These are phyloP conservation scores for Herpotrichia juniperi DNA, from an alignment of 2,329 filamentous ascomycete genomes.

Conservation along the genomic window DNA sequence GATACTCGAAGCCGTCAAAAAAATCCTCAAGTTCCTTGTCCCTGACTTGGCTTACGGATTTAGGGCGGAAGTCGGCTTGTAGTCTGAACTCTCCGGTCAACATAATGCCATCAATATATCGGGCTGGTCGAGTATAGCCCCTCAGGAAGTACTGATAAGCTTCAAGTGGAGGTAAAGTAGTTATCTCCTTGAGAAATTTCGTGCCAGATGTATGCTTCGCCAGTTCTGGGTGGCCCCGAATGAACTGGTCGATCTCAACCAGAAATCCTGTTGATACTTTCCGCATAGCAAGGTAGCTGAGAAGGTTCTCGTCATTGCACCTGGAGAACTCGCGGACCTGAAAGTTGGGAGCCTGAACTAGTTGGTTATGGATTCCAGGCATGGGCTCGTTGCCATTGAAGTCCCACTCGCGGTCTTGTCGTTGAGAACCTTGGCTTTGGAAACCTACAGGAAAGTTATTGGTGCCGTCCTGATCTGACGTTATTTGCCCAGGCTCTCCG, in stretches of 20 bases:
- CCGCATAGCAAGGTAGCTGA: slow-evolving; percentile 20
- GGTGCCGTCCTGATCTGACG: too few species aligned
- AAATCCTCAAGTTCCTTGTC: slow-evolving; percentile 32
- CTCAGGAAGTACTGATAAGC: slow-evolving; percentile 33
- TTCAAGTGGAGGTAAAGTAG: slow-evolving; percentile 19
- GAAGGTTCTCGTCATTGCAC: slow-evolving; percentile 20
- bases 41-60: slow-evolving; percentile 10
- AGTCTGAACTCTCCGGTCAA: slow-evolving; percentile 18
- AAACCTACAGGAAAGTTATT: too few species aligned
- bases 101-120: slow-evolving; percentile 27
- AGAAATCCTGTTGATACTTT: slow-evolving; percentile 27
- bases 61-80: slow-evolving; percentile 13
- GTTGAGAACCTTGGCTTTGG: not conserved
- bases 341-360: slow-evolving; percentile 5
- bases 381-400: slow-evolving; percentile 21
- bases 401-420: slow-evolving; percentile 13
- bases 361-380: too few species aligned
- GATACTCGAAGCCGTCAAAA: slow-evolving; percentile 29
- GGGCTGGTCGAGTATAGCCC: slow-evolving; percentile 33
- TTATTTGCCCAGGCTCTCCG: too few species aligned
- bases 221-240: slow-evolving; percentile 27
- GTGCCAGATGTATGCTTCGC: slow-evolving; percentile 7
- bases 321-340: slow-evolving; percentile 20
- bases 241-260: slow-evolving; percentile 30
- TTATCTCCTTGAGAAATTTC: slow-evolving; percentile 20